A percentile compares a stretch with the other conserved stretches of the same genome.
phyloP scores from a whole-genome alignment of 345 rosid species.

The Aquilaria malaccensis region DNA sequence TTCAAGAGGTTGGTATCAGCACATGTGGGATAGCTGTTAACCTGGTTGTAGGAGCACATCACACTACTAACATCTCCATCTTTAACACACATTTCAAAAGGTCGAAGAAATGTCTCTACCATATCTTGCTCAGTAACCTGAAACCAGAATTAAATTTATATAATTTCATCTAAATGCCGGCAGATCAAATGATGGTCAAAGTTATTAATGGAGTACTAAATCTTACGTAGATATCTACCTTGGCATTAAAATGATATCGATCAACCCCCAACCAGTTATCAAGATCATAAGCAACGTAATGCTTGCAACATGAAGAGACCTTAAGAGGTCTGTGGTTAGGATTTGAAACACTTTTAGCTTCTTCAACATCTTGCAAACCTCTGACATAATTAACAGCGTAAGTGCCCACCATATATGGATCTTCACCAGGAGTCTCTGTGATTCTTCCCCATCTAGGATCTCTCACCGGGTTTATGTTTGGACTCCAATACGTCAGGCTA shows the following conservation, averaged over 20 bases:
- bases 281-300: constrained; percentile 35
- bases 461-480: constrained; percentile 33
- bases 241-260: constrained; percentile 23
- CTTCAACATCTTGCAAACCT: constrained; percentile 42
- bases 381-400: constrained; percentile 33
- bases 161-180: neutral
- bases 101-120: constrained; percentile 42
- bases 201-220: neutral
- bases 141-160: constrained; percentile 31
- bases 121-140: constrained; percentile 47
- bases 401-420: constrained; percentile 31
- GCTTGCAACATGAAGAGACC: constrained; percentile 40
- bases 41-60: constrained; percentile 42
- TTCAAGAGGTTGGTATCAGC: constrained; percentile 34
- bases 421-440: constrained; percentile 41
- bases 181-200: neutral
- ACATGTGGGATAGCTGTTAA: constrained; percentile 40
- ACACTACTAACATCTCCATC: constrained; percentile 45
- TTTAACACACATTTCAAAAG: constrained; percentile 38
- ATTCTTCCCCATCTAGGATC: constrained; percentile 49
- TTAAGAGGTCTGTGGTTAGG: constrained; percentile 33
- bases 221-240: constrained; percentile 2
- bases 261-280: constrained; percentile 35
- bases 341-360: constrained; percentile 10
- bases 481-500: constrained; percentile 43